Evolutionary conservation across 2,329 filamentous ascomycete species (phyloP).

Genomic region (Epichloe amarillans): DNA sequence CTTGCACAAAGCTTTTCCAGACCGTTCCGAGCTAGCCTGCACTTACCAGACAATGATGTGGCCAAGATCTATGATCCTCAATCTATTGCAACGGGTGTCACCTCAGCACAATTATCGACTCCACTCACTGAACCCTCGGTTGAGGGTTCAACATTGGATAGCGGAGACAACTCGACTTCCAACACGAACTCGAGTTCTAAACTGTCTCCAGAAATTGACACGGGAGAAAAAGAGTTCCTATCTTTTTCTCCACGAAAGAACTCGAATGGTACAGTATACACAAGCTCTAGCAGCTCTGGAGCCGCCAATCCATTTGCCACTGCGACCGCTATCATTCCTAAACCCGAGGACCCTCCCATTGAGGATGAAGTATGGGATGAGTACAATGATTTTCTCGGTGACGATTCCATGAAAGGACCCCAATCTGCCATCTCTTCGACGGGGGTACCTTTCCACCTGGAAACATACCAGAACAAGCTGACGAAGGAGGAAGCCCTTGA

Average conservation of each 20-base stretch:
- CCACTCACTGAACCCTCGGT: constrained; percentile 22
- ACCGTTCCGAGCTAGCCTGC: constrained; percentile 51
- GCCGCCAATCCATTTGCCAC: constrained; percentile 42
- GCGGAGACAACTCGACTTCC: constrained; percentile 18
- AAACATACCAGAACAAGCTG: constrained; percentile 30
- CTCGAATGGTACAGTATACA: constrained; percentile 44
- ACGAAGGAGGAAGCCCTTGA: constrained; percentile 26
- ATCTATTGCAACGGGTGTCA: constrained; percentile 36
- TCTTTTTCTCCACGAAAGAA: constrained; percentile 59
- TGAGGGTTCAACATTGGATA: constrained; percentile 22
- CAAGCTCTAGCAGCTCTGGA: constrained; percentile 50
- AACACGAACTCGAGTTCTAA: constrained; percentile 18
- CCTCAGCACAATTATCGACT: constrained; percentile 26
- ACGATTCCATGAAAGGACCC: constrained; percentile 33
- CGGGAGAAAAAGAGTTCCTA: constrained; percentile 50
- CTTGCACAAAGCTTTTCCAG: constrained; percentile 75
- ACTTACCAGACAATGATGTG: constrained; percentile 19
- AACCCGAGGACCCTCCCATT: constrained; percentile 45
- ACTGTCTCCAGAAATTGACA: constrained; percentile 18
- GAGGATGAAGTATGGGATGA: constrained; percentile 93
- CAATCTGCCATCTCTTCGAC: constrained; percentile 43
- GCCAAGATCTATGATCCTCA: constrained; percentile 18
- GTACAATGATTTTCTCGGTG: constrained; percentile 77
- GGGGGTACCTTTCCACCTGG: constrained; percentile 42
- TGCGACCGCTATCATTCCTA: constrained; percentile 54